A percentile compares a stretch with the other conserved stretches of the same genome.
Evolutionary conservation across 176 grass and related monocot genomes (phyloP).

Genomic region (Ananas comosus): DNA sequence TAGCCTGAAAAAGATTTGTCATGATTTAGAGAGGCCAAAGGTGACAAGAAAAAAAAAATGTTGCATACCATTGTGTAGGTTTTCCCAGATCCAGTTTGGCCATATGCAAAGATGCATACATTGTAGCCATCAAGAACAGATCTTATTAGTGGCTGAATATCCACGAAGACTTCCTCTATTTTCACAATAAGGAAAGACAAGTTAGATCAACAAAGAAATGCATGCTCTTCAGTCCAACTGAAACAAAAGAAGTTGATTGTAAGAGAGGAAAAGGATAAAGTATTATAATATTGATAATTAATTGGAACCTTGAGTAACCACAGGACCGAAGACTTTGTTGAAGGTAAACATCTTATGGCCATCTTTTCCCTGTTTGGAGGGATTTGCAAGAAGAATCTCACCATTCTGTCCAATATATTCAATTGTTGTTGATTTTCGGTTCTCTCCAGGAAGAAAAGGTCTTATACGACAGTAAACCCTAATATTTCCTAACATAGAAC

Average conservation of each 20-base stretch:
- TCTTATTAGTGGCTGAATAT: constrained; percentile 73
- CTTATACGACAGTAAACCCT: constrained; percentile 88
- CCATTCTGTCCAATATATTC: constrained; percentile 60
- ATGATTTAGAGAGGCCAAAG: not conserved
- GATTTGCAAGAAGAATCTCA: constrained; percentile 62
- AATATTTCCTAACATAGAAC: constrained; percentile 56
- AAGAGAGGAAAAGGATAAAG: not conserved
- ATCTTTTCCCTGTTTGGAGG: constrained; percentile 72
- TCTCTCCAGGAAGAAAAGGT: constrained; percentile 63
- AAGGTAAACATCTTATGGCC: constrained; percentile 65
- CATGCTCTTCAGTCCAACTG: not conserved
- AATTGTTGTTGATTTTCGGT: constrained; percentile 30
- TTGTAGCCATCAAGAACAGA: constrained; percentile 95
- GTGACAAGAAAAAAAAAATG: constrained; percentile 3
- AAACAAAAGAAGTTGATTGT: not conserved
- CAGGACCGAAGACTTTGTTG: constrained; percentile 82
- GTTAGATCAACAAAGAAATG: not conserved
- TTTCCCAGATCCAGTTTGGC: constrained; percentile 97
- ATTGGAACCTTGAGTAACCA: constrained; percentile 61
- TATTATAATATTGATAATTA: not conserved
- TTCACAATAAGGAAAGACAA: not conserved
- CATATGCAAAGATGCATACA: constrained; percentile 96
- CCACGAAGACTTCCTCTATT: constrained; percentile 70
- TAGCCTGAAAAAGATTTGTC: not conserved
- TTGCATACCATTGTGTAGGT: constrained; percentile 87